phyloP scores from a whole-genome alignment of 2,329 filamentous ascomycete species.

The Paecilomyces dactylethromorphus region DNA sequence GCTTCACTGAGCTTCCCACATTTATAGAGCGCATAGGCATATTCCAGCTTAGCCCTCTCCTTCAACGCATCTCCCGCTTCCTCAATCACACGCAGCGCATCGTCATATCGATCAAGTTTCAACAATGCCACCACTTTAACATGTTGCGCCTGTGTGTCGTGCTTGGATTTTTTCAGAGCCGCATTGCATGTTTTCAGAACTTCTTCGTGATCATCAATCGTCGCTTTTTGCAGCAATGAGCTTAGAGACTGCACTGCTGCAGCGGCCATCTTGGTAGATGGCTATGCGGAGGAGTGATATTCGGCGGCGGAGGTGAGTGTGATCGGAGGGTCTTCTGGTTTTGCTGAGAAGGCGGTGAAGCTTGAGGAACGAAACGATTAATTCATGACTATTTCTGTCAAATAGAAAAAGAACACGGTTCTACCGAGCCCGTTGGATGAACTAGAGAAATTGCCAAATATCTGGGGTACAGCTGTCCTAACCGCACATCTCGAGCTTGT shows the following conservation, averaged over 20 bases:
- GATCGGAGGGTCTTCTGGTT: neutral
- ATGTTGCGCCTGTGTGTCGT: slow-evolving; percentile 51
- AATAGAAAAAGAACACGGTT: neutral
- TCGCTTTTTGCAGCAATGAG: slow-evolving; percentile 50
- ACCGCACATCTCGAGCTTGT: neutral
- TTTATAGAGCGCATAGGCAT: slow-evolving; percentile 60
- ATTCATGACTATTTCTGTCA: neutral
- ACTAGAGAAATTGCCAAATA: neutral
- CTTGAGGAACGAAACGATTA: neutral
- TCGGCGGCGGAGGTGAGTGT: neutral
- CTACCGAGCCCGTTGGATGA: neutral
- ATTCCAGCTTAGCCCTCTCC: slow-evolving; percentile 50
- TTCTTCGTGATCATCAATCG: slow-evolving; percentile 58
- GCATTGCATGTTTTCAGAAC: slow-evolving; percentile 53
- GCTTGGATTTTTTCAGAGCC: slow-evolving; percentile 51
- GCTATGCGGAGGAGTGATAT: neutral
- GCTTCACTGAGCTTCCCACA: slow-evolving; percentile 50
- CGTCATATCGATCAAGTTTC: slow-evolving; percentile 58
- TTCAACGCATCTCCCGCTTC: slow-evolving; percentile 48
- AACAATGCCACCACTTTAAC: slow-evolving; percentile 54
- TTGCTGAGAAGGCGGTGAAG: neutral
- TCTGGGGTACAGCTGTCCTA: neutral
- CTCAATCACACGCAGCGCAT: slow-evolving; percentile 52
- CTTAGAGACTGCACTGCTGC: slow-evolving; percentile 43
- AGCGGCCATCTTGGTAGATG: slow-evolving; percentile 27